Evolutionary conservation across 2,329 filamentous ascomycete species (phyloP).

Genomic region (Corinectria fuckeliana): DNA sequence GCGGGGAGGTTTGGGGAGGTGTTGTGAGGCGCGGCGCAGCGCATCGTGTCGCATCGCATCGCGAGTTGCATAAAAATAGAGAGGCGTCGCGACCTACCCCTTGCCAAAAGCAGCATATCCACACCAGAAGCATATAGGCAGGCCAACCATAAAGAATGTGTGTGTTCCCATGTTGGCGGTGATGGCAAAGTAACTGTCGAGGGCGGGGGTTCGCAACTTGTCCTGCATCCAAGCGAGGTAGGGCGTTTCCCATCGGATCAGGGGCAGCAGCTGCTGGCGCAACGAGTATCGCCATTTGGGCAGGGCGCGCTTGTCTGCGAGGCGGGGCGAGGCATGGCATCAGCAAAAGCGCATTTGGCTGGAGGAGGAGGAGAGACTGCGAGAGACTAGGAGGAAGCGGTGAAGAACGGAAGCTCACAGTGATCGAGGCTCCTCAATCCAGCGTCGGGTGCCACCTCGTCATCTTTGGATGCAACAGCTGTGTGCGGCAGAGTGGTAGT

Average conservation of each 20-base stretch:
- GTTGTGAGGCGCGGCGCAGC: neutral
- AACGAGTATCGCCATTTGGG: slow-evolving; percentile 88
- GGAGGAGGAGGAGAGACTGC: neutral
- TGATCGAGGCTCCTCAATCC: slow-evolving; percentile 82
- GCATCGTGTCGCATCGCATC: slow-evolving; percentile 13
- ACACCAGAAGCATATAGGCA: slow-evolving; percentile 97
- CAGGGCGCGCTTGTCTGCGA: slow-evolving; percentile 78
- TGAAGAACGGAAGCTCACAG: slow-evolving; percentile 57
- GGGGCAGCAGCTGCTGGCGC: slow-evolving; percentile 80
- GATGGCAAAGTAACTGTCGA: slow-evolving; percentile 96
- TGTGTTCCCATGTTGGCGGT: slow-evolving; percentile 97
- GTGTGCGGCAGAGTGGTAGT: slow-evolving; percentile 15
- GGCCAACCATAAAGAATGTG: slow-evolving; percentile 96
- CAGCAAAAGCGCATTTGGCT: slow-evolving; percentile 13
- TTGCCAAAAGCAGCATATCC: slow-evolving; percentile 85
- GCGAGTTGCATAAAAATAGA: neutral
- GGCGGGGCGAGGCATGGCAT: slow-evolving; percentile 5
- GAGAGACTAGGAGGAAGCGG: neutral
- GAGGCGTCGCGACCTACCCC: slow-evolving; percentile 69
- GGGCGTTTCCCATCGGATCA: slow-evolving; percentile 93
- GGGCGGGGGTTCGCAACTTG: slow-evolving; percentile 77
- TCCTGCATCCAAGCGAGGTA: slow-evolving; percentile 89
- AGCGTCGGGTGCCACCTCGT: slow-evolving; percentile 61
- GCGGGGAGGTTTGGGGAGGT: neutral
- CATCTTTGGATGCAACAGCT: slow-evolving; percentile 27